Conservation (phyloP, 192 early-diverging fungal genomes). For the Rhizophagus prolifer region DNA sequence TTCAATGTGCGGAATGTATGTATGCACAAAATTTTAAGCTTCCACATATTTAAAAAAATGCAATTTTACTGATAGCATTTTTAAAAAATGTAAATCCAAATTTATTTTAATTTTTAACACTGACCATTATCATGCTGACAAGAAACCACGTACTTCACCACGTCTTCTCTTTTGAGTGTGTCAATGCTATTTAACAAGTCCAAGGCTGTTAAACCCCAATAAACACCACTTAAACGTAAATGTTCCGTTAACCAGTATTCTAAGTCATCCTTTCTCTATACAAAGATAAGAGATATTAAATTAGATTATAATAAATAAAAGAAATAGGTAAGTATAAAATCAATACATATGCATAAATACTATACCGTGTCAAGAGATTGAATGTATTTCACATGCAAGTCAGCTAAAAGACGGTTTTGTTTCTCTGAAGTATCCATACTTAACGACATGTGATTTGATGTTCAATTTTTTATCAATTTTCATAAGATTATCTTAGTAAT, state of each 20-base stretch:
- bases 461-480: too few relatives aligned
- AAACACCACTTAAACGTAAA: slow-evolving; percentile 86
- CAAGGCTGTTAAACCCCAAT: slow-evolving; percentile 90
- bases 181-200: slow-evolving; percentile 65
- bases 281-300: too few relatives aligned
- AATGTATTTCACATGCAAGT: slow-evolving; percentile 73
- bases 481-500: too few relatives aligned
- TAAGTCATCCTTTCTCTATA: slow-evolving; percentile 75
- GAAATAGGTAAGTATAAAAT: not conserved
- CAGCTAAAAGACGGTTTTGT: slow-evolving; percentile 44
- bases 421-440: not conserved
- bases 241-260: slow-evolving; percentile 96
- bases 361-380: slow-evolving; percentile 61
- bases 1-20: not conserved
- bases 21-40: not conserved
- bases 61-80: too few relatives aligned
- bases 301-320: too few relatives aligned
- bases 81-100: too few relatives aligned
- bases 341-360: not conserved
- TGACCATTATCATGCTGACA: slow-evolving; percentile 74
- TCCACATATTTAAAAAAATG: slow-evolving; percentile 20
- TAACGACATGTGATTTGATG: too few relatives aligned
- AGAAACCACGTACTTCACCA: slow-evolving; percentile 77
- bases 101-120: too few relatives aligned
- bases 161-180: slow-evolving; percentile 64